Percentiles rank a stretch among this genome's conserved stretches.
Conservation (phyloP, 2,329 filamentous ascomycete genomes). For the Aphanocladium album region DNA sequence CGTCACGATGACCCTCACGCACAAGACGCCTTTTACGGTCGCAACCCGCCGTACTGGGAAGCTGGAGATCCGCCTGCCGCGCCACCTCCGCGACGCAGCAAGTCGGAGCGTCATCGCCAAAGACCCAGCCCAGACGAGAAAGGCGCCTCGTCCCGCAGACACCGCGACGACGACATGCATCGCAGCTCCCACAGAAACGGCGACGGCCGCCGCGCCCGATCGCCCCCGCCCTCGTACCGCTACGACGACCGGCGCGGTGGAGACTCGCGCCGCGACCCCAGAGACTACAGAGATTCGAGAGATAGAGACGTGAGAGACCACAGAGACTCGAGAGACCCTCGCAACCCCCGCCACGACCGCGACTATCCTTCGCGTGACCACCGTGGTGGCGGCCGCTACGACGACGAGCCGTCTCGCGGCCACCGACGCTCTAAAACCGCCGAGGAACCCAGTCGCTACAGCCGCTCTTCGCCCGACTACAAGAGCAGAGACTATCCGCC, state of each 20-base stretch:
- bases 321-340: background rate
- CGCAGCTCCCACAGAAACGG: background rate
- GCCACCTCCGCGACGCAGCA: constrained; percentile 19
- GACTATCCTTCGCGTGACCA: background rate
- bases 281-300: background rate
- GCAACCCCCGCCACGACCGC: background rate
- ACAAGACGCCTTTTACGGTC: constrained; percentile 20
- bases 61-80: constrained; percentile 1
- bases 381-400: constrained; percentile 2
- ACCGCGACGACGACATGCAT: background rate
- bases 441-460: background rate
- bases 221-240: constrained; percentile 1
- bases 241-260: background rate
- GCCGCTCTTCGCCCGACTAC: background rate
- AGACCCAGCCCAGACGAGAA: constrained; percentile 15
- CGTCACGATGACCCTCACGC: constrained; percentile 20
- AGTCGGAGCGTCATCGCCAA: constrained; percentile 20
- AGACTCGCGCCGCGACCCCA: constrained; percentile 5
- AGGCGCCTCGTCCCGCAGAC: constrained; percentile 8
- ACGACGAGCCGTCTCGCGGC: background rate
- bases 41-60: constrained; percentile 15
- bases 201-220: background rate
- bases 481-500: constrained; percentile 1
- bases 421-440: constrained; percentile 7
- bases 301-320: background rate